These are phyloP conservation scores for Trichoderma sp. DNA, from an alignment of 2,329 filamentous ascomycete genomes.

Conservation along the genomic window DNA sequence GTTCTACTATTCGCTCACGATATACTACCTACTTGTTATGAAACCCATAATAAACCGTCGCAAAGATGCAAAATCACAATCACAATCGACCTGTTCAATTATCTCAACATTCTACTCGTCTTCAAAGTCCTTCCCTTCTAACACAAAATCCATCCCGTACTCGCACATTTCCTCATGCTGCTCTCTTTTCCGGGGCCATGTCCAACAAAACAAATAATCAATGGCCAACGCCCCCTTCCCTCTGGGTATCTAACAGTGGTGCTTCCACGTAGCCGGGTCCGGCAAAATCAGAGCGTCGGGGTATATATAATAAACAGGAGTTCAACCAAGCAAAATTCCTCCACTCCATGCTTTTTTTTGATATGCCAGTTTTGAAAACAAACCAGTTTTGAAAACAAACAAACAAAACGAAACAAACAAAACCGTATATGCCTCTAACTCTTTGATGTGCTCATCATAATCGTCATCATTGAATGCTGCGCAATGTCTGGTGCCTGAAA, in stretches of 20 bases:
- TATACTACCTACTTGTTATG: neutral
- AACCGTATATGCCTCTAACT: neutral
- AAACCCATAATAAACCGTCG: neutral
- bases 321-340: conserved; percentile 4
- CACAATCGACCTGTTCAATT: neutral
- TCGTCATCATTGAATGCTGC: neutral
- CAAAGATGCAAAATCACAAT: neutral
- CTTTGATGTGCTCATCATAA: neutral
- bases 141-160: neutral
- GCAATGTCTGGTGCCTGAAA: neutral
- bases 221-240: neutral
- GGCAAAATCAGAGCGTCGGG: neutral
- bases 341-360: neutral
- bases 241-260: conserved; percentile 13
- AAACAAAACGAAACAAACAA: conserved; percentile 2
- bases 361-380: neutral
- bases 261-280: neutral
- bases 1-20: neutral
- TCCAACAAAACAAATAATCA: neutral
- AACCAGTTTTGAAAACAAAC: neutral
- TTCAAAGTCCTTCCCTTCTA: neutral
- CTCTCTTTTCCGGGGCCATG: neutral
- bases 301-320: conserved; percentile 15
- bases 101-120: neutral
- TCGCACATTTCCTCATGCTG: neutral